Percentiles rank a stretch among this genome's conserved stretches.
Conservation (phyloP, 139 green algal genomes). For the Chlorella sp. region DNA sequence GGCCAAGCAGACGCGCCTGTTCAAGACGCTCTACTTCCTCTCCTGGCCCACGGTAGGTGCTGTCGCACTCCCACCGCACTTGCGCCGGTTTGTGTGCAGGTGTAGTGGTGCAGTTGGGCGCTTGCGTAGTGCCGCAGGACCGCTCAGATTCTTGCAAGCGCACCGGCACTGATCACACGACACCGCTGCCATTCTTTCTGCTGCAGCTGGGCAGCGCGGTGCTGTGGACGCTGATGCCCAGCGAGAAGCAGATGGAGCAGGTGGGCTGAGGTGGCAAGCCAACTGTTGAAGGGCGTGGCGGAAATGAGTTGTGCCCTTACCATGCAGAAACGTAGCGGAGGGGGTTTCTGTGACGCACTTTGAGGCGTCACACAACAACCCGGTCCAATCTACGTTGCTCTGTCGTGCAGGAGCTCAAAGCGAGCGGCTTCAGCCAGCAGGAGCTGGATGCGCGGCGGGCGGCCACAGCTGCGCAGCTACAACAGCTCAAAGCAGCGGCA, state of each 20-base stretch:
- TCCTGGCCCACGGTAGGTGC: constrained; percentile 36
- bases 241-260: constrained; percentile 35
- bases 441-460: constrained; percentile 1
- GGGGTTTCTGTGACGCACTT: too few species aligned
- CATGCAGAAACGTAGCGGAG: not conserved
- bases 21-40: constrained; percentile 43
- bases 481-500: not conserved
- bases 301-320: too few species aligned
- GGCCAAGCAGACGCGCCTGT: constrained; percentile 35
- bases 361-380: too few species aligned
- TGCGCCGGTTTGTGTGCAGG: too few species aligned
- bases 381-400: too few species aligned
- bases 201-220: not conserved
- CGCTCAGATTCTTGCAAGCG: too few species aligned
- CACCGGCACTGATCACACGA: too few species aligned
- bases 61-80: not conserved
- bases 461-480: constrained; percentile 1
- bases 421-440: constrained; percentile 9
- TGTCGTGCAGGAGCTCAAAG: constrained; percentile 30
- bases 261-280: too few species aligned
- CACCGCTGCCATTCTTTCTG: too few species aligned
- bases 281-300: too few species aligned
- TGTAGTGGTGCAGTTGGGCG: too few species aligned
- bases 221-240: constrained; percentile 15
- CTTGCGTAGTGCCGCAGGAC: too few species aligned